Evolutionary conservation across 192 early-diverging fungal species (phyloP).

Genomic region (Gryganskiella cystojenkinii): DNA sequence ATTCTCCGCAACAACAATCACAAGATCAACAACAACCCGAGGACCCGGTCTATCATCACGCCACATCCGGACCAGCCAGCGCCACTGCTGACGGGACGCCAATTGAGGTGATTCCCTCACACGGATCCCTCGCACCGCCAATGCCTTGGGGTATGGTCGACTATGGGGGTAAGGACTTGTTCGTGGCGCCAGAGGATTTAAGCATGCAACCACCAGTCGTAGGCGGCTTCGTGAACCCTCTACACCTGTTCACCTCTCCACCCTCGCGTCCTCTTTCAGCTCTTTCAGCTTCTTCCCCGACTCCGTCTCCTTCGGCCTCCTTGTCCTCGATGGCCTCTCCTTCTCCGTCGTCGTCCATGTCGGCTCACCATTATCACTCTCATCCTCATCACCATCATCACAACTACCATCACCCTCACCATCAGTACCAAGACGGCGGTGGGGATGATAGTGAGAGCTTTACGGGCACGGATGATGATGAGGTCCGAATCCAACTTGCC

Average conservation of each 20-base stretch:
- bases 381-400: no score
- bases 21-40: not conserved
- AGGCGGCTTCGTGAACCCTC: not conserved
- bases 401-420: not conserved
- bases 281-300: not conserved
- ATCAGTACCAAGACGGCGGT: not conserved
- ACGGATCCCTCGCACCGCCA: not conserved
- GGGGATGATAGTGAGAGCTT: constrained; percentile 10
- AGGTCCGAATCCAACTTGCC: constrained; percentile 1
- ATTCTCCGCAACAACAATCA: not conserved
- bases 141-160: not conserved
- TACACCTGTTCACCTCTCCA: not conserved
- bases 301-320: not conserved
- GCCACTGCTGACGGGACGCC: not conserved
- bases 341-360: no score
- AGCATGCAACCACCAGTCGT: not conserved
- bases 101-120: not conserved
- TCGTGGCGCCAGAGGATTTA: not conserved
- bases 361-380: no score
- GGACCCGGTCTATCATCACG: not conserved
- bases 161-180: not conserved
- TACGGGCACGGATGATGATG: constrained; percentile 12
- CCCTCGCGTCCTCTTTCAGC: not conserved
- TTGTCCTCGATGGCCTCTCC: no score
- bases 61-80: not conserved